These are phyloP conservation scores for Talaromyces sp. DNA, from an alignment of 2,329 filamentous ascomycete species.

Conservation along the genomic window DNA sequence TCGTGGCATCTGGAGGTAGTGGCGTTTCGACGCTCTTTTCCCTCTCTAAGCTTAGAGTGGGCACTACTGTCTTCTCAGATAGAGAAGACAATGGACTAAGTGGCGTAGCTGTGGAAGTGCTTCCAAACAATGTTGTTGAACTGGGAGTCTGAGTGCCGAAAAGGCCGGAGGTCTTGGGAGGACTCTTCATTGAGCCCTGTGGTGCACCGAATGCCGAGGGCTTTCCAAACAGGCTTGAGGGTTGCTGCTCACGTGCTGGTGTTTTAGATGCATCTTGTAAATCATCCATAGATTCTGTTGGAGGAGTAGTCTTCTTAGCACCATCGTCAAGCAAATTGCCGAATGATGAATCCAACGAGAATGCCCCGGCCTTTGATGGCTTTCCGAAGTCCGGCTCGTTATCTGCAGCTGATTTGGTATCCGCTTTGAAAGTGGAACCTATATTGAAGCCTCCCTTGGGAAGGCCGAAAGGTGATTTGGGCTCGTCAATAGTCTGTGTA, in stretches of 20 bases:
- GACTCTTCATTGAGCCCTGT: conserved; percentile 22
- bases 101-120: conserved; percentile 24
- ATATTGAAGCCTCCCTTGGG: conserved; percentile 37
- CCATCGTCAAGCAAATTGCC: conserved; percentile 38
- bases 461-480: conserved; percentile 31
- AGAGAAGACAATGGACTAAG: conserved; percentile 30
- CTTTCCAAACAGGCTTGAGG: conserved; percentile 24
- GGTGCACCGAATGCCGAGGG: conserved; percentile 29
- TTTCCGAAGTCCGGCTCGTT: conserved; percentile 24
- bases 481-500: conserved; percentile 25
- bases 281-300: conserved; percentile 39
- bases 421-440: conserved; percentile 45
- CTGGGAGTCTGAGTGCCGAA: conserved; percentile 31
- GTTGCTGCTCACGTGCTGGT: conserved; percentile 15
- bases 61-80: conserved; percentile 32
- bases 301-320: conserved; percentile 30
- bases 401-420: conserved; percentile 40
- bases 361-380: conserved; percentile 26
- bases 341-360: conserved; percentile 40
- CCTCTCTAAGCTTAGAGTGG: conserved; percentile 32
- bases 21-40: conserved; percentile 35
- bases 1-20: conserved; percentile 48
- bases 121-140: conserved; percentile 31
- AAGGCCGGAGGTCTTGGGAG: conserved; percentile 31
- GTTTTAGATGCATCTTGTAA: conserved; percentile 28